A percentile compares a stretch with the other conserved stretches of the same genome.
phyloP scores from a whole-genome alignment of 2,329 filamentous ascomycete species.

The Penicillium aurantiogriseum region DNA sequence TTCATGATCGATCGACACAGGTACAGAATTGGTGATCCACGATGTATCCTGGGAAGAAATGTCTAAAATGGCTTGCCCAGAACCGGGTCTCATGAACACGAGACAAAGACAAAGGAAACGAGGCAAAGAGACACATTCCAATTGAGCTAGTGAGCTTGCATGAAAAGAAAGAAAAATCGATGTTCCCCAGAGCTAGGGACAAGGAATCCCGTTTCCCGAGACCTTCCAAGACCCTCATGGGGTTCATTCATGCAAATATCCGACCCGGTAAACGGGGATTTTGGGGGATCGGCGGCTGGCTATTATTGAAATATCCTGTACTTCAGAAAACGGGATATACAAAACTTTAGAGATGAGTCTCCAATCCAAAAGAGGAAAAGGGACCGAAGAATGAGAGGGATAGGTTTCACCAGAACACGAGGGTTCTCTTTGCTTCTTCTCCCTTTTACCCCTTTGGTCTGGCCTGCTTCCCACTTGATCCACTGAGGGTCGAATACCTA shows the following conservation, averaged over 20 bases:
- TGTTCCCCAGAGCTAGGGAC: not conserved
- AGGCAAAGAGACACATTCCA: slow-evolving; percentile 3
- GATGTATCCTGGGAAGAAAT: slow-evolving; percentile 6
- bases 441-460: slow-evolving; percentile 22
- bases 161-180: not conserved
- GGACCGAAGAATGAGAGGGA: slow-evolving; percentile 15
- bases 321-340: not conserved
- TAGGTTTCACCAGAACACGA: slow-evolving; percentile 13
- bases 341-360: slow-evolving; percentile 6
- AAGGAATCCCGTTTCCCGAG: not conserved
- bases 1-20: slow-evolving; percentile 17
- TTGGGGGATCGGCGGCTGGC: not conserved
- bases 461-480: slow-evolving; percentile 7
- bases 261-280: slow-evolving; percentile 11
- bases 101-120: slow-evolving; percentile 2
- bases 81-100: not conserved
- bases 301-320: slow-evolving; percentile 8
- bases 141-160: not conserved
- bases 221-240: slow-evolving; percentile 3
- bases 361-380: slow-evolving; percentile 1
- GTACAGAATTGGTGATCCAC: slow-evolving; percentile 13
- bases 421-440: slow-evolving; percentile 6
- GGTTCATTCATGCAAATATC: slow-evolving; percentile 10
- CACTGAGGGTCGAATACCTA: slow-evolving; percentile 17
- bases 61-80: slow-evolving; percentile 6